Evolutionary conservation across 2,329 filamentous ascomycete species (phyloP).

Genomic region (Pseudocercospora crystallina): DNA sequence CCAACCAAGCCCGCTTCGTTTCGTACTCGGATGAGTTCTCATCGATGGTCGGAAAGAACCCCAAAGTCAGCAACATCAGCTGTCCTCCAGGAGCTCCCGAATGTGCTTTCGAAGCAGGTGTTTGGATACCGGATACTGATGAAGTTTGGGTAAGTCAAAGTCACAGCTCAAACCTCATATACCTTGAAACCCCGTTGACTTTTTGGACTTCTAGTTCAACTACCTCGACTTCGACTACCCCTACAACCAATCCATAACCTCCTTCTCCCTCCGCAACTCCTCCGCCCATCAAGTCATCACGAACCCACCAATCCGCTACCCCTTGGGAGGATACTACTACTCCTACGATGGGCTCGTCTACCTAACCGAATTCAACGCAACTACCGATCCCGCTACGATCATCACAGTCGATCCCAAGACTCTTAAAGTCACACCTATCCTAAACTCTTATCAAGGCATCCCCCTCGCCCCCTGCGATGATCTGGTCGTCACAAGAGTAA

Average conservation of each 20-base stretch:
- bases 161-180: too few species aligned
- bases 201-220: neutral
- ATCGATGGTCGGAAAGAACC: neutral
- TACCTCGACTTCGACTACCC: neutral
- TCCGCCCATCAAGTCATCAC: neutral
- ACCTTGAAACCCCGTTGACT: too few species aligned
- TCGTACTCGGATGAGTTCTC: neutral
- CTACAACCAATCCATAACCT: neutral
- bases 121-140: slow-evolving; percentile 8
- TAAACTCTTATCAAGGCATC: slow-evolving; percentile 8
- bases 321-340: neutral
- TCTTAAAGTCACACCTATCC: neutral
- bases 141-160: neutral
- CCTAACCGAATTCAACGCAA: neutral
- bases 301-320: neutral
- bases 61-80: neutral
- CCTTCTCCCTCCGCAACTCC: neutral
- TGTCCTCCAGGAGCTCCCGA: neutral
- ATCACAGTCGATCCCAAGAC: neutral
- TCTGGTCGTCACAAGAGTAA: neutral
- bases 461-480: neutral
- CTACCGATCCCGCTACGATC: neutral
- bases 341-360: slow-evolving; percentile 3
- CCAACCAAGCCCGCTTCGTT: slow-evolving; percentile 1
- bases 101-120: slow-evolving; percentile 6